Evolutionary conservation across 2,329 filamentous ascomycete genomes (phyloP), one percentile per base, ranked within the genome.

Genomic region (Daldinia sp.): DNA sequence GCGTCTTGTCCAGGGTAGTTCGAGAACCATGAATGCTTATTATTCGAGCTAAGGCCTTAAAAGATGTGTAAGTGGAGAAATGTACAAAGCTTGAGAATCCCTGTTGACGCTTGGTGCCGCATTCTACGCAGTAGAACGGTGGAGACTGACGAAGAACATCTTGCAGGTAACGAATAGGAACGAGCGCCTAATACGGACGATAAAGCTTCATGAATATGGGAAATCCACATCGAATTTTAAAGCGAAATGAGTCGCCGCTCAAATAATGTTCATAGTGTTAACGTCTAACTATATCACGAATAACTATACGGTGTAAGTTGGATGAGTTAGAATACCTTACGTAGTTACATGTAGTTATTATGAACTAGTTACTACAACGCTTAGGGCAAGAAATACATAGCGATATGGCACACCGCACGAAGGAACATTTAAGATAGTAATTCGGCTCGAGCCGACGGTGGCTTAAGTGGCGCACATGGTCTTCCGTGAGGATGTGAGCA

Each of bases 391-490:
- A 28, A 26, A 18, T 46, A 3, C 10, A 12, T 44, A 2, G 9
- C 18, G 39, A 64, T 37, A 59, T 44, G 30, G 35, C 9, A 10
- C 13, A 6, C 53, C 18, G 28, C 39, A 23, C 44, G 46, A 20
- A 58, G 15, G 3, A 64, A 50, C 23, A 41, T 37, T 23, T 54
- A 35, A 51, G 6, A 59, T 55, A 23, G 42, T 13, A 68, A 58
- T 51, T 69, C 69, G 69, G 69, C 61, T 67, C 63, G 50, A 71
- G 54, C 69, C 69, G 69, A 69, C 59, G 13, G 61, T 65, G 30
- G 60, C 57, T 67, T 51, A 26, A 28, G 56, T 41, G 53, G 42
- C 35, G 56, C 15, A 35, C 18, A 33, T 23, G 18, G 33, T 42
- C 33, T 39, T 54, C n/a, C 33, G 33, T 10, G 30, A 37, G 33